phyloP scores from a whole-genome alignment of 1,284 basidiomycete species.

The Thelephora terrestris region DNA sequence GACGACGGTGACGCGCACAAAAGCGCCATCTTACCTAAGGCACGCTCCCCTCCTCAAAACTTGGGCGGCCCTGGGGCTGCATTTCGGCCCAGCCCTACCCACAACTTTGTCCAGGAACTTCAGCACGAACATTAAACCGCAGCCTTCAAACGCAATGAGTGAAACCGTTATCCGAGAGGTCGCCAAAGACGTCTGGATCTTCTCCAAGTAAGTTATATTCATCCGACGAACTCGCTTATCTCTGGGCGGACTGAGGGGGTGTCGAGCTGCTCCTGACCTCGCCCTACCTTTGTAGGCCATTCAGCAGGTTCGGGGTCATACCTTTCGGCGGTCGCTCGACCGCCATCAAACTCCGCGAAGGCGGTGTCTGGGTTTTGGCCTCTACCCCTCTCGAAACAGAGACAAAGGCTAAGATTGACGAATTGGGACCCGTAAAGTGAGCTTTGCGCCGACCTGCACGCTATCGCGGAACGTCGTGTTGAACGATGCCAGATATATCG shows the following conservation, averaged over 20 bases:
- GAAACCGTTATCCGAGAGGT: constrained; percentile 28
- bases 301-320: constrained; percentile 55
- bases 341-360: constrained; percentile 63
- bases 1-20: too few species aligned
- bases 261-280: too few species aligned
- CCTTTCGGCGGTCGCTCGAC: constrained; percentile 79
- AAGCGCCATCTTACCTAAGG: too few species aligned
- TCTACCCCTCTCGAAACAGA: constrained; percentile 72
- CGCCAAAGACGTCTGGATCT: constrained; percentile 56
- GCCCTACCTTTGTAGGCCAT: constrained; percentile 36
- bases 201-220: constrained; percentile 42
- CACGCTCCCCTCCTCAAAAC: too few species aligned
- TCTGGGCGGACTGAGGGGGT: too few species aligned
- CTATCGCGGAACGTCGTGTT: neutral
- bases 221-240: neutral
- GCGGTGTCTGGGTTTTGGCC: constrained; percentile 78
- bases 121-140: too few species aligned
- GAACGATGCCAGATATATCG: constrained; percentile 42
- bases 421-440: constrained; percentile 71
- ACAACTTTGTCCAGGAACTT: too few species aligned
- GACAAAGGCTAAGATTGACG: constrained; percentile 62
- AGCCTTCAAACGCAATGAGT: neutral
- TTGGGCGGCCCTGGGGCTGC: too few species aligned
- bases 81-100: too few species aligned
- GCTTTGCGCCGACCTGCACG: constrained; percentile 12